phyloP scores from a whole-genome alignment of 208 protist genomes.

The Leishmania turanica region DNA sequence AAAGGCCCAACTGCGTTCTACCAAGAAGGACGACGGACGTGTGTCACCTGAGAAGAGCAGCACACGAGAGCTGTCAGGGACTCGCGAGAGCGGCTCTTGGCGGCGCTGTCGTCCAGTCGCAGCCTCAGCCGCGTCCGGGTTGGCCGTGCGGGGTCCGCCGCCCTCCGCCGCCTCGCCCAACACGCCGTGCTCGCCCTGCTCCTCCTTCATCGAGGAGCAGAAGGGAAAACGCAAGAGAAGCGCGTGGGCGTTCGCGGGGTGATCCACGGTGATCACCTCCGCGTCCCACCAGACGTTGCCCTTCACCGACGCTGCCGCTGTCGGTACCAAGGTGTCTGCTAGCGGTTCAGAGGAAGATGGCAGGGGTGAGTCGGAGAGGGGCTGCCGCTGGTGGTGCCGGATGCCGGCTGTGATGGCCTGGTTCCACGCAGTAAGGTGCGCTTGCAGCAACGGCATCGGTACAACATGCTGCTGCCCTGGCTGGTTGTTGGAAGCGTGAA shows the following conservation, averaged over 20 bases:
- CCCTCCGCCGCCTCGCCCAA: not conserved
- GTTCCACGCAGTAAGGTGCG: constrained; percentile 32
- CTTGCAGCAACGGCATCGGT: constrained; percentile 28
- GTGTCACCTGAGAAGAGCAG: constrained; percentile 94
- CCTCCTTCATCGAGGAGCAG: not conserved
- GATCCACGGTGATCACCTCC: constrained; percentile 79
- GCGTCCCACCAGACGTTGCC: constrained; percentile 46
- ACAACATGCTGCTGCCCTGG: constrained; percentile 20
- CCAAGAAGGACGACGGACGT: constrained; percentile 63
- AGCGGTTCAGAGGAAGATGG: not conserved
- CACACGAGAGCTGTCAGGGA: constrained; percentile 41
- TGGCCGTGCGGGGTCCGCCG: not conserved
- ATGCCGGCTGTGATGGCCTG: constrained; percentile 12
- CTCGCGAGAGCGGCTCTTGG: not conserved
- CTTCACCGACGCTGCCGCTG: not conserved
- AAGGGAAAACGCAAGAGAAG: constrained; percentile 81
- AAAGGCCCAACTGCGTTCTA: constrained; percentile 67
- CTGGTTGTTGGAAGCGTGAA: not conserved
- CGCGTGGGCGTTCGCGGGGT: constrained; percentile 87
- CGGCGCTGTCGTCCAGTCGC: not conserved
- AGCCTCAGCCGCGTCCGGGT: not conserved
- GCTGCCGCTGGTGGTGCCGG: not conserved
- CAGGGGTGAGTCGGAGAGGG: not conserved
- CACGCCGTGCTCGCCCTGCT: not conserved
- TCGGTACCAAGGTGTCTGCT: not conserved